Conservation (phyloP, 306 rosid genomes). For the Quercus suber region DNA sequence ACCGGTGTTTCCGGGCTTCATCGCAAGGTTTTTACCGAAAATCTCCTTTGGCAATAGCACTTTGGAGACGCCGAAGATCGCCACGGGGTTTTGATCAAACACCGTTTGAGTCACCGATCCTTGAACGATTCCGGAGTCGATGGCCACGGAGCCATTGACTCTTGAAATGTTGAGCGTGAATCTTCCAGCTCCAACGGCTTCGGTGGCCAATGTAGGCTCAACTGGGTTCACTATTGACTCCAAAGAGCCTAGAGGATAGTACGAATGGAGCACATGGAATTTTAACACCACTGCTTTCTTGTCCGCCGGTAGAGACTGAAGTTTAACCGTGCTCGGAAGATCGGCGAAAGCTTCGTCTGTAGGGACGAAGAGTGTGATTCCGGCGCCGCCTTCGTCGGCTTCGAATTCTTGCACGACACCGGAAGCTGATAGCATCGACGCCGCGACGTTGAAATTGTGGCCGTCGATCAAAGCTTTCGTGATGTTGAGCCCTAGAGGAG, state of each 20-base stretch:
- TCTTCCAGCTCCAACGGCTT: slow-evolving; percentile 80
- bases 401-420: slow-evolving; percentile 91
- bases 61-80: slow-evolving; percentile 83
- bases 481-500: slow-evolving; percentile 71
- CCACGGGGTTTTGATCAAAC: slow-evolving; percentile 86
- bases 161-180: slow-evolving; percentile 85
- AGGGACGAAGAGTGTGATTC: slow-evolving; percentile 88
- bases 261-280: slow-evolving; percentile 83
- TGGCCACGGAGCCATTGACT: slow-evolving; percentile 71
- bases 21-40: slow-evolving; percentile 54
- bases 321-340: slow-evolving; percentile 54
- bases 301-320: slow-evolving; percentile 81
- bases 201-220: slow-evolving; percentile 97
- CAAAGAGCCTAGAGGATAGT: slow-evolving; percentile 86
- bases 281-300: slow-evolving; percentile 74
- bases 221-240: slow-evolving; percentile 85
- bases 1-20: slow-evolving; percentile 32
- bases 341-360: slow-evolving; percentile 71
- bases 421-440: slow-evolving; percentile 80
- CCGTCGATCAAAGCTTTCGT: slow-evolving; percentile 70
- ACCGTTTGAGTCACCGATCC: slow-evolving; percentile 87
- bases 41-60: slow-evolving; percentile 84
- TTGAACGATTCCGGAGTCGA: slow-evolving; percentile 76
- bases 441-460: slow-evolving; percentile 87
- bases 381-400: slow-evolving; percentile 92